Base-by-base conservation (phyloP, 306 rosid genomes). In the Astragalus membranaceus region DNA sequence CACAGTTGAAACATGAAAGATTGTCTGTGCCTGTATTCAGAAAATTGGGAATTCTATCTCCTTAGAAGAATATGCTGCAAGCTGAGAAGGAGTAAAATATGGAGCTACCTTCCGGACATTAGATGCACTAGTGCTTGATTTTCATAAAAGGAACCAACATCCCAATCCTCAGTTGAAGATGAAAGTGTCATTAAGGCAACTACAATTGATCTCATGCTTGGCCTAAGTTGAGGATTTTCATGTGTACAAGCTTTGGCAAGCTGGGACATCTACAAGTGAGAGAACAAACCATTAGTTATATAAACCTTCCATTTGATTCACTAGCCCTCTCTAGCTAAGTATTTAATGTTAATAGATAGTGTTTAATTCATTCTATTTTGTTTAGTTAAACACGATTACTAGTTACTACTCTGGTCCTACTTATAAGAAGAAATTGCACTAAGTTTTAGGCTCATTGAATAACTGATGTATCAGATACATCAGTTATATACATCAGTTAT, bases 171-270 rank as follows among this genome's bases (percentile, higher is more conserved):
- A 15, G 76, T 66, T 36, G 88, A 70, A 56, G 91, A 87, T 64
- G 91, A 69, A 57, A 87, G 89, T 66, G 91, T 82, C 88, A 87
- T 82, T 44, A 90, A 73, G 8, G 91, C 91, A 42, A 80, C 91
- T 16, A 87, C 91, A 56, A 84, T 84, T 35, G 96, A 87, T 70
- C 96, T 85, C 96, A 87, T 87, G 89, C 83, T 90, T 84, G 93
- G 96, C 83, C 96, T 87, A 8, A 85, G 78, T 70, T 87, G 93
- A 62, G 93, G 91, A 62, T 81, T 82, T 56, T 84, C 91, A 66
- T 90, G 91, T 62, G 96, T 87, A 75, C 91, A 85, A 56, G 87
- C 93, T 75, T 70, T 88, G 7, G 89, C 94, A 42, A 90, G 85
- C 37, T 80, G 89, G 20, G 82, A 86, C 87, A 84, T 80, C 91